A percentile compares a stretch with the other conserved stretches of the same genome.
Conservation (phyloP, 345 rosid genomes). For the Diplotaxis tenuifolia region DNA sequence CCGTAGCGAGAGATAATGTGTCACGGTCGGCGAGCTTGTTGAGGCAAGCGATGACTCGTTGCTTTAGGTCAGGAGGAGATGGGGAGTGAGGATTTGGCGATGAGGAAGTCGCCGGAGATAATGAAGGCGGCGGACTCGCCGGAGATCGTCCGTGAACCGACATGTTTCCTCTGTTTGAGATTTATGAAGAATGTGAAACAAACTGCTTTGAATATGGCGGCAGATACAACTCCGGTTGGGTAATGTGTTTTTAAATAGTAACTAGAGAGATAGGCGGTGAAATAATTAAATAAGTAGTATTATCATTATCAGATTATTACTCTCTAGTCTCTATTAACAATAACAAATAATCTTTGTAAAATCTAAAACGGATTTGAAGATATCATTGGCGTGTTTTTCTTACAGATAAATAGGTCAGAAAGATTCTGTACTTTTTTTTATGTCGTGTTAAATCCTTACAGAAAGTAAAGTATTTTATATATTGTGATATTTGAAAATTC, state of each 20-base stretch:
- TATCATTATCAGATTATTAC: neutral
- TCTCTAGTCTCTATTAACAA: neutral
- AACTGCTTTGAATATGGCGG: constrained; percentile 34
- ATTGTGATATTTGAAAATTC: neutral
- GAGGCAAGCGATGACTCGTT: constrained; percentile 71
- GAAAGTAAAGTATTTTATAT: constrained; percentile 2
- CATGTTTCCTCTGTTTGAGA: constrained; percentile 4
- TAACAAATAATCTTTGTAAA: neutral
- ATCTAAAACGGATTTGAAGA: constrained; percentile 3
- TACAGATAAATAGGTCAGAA: constrained; percentile 32
- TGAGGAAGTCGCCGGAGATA: constrained; percentile 35
- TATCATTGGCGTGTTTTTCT: constrained; percentile 20
- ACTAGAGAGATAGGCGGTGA: neutral
- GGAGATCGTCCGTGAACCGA: constrained; percentile 23
- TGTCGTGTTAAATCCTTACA: constrained; percentile 34
- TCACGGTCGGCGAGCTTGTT: constrained; percentile 97
- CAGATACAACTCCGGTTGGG: constrained; percentile 29
- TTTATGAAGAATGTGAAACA: constrained; percentile 14
- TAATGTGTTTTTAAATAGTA: constrained; percentile 30
- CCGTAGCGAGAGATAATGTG: constrained; percentile 69
- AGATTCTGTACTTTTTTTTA: constrained; percentile 29
- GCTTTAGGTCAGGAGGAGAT: constrained; percentile 54
- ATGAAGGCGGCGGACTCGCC: constrained; percentile 41
- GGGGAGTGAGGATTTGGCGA: constrained; percentile 29
- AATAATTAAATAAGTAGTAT: neutral